Percentiles rank a stretch among this genome's conserved stretches.
phyloP scores from a whole-genome alignment of 306 rosid genomes.

The Malus asiatica region DNA sequence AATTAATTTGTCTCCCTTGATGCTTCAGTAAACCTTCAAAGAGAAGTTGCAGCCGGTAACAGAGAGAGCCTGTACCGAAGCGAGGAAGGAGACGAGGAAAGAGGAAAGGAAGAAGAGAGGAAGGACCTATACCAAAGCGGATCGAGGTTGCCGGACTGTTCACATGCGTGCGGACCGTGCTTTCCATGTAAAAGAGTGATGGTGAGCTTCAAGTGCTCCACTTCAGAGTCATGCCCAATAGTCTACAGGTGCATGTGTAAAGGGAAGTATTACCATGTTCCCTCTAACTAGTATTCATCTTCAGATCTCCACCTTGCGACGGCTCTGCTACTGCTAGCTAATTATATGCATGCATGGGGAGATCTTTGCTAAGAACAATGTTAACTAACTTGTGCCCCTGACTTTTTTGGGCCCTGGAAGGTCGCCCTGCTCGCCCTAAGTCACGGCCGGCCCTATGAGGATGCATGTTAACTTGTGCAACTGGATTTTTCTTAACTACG shows the following conservation, averaged over 20 bases:
- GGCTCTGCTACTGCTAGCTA: neutral
- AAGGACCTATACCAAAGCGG: conserved; percentile 67
- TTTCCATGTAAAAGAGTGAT: conserved; percentile 89
- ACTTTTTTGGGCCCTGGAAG: too few relatives aligned
- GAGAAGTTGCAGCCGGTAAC: neutral
- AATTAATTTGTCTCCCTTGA: neutral
- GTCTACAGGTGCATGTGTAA: conserved; percentile 77
- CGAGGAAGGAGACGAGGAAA: neutral
- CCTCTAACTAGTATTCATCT: conserved; percentile 39
- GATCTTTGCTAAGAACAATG: neutral
- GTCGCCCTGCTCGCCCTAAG: neutral
- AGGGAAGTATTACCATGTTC: conserved; percentile 92
- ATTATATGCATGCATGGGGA: neutral
- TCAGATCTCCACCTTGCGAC: neutral
- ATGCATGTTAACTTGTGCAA: neutral
- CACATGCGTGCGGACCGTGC: conserved; percentile 94
- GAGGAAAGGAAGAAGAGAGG: conserved; percentile 28
- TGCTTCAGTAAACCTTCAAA: conserved; percentile 25
- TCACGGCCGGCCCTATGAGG: neutral
- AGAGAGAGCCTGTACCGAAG: neutral
- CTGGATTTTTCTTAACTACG: neutral
- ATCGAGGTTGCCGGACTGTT: conserved; percentile 82
- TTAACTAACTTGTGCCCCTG: too few relatives aligned
- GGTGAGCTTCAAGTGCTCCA: conserved; percentile 82
- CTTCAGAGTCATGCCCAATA: conserved; percentile 80